Evolutionary conservation across 2,329 filamentous ascomycete species (phyloP).

Genomic region (Trichoderma sp.): DNA sequence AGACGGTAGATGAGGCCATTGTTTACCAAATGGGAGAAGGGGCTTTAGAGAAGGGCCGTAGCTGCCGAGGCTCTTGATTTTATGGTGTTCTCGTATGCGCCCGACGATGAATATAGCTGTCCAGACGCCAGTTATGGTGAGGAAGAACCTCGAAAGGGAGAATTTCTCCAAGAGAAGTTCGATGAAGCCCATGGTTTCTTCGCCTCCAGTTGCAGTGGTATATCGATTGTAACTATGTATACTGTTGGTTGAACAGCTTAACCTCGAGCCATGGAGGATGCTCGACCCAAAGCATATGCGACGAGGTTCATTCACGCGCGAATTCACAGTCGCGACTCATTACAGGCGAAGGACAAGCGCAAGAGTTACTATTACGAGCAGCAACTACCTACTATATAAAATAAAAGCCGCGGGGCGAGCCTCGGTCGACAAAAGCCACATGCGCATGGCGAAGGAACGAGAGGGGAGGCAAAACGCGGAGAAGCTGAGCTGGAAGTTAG

Average conservation of each 20-base stretch:
- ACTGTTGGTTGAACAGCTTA: background rate
- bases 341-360: background rate
- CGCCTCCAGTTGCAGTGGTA: background rate
- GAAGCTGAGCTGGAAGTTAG: background rate
- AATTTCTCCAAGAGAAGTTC: slow-evolving; percentile 48
- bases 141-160: slow-evolving; percentile 43
- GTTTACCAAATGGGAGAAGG: slow-evolving; percentile 50
- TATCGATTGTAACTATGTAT: background rate
- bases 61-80: slow-evolving; percentile 49
- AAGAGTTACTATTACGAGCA: background rate
- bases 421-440: background rate
- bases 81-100: slow-evolving; percentile 45
- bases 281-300: background rate
- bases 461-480: background rate
- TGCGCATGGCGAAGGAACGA: background rate
- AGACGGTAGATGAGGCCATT: background rate
- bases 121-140: slow-evolving; percentile 42
- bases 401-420: background rate
- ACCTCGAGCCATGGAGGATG: background rate
- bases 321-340: background rate
- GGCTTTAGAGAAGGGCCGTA: slow-evolving; percentile 41
- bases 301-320: background rate
- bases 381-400: background rate
- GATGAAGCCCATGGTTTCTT: slow-evolving; percentile 50
- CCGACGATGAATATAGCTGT: slow-evolving; percentile 40